phyloP scores from a whole-genome alignment of 2,329 filamentous ascomycete species.

The Penicillium capsulatum region DNA sequence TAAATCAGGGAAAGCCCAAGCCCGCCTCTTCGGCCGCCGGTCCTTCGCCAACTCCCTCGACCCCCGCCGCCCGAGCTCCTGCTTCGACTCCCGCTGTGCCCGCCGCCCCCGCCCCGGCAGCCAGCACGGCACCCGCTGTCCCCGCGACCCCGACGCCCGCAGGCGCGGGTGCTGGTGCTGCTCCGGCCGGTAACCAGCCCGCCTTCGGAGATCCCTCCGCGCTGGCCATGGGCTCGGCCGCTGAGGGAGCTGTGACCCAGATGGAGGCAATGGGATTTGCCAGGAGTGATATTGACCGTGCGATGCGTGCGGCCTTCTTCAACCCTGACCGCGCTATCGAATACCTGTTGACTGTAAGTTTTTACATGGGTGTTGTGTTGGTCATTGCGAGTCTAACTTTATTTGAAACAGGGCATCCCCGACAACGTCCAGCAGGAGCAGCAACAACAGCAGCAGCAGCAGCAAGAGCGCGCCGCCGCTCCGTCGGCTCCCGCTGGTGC shows the following conservation, averaged over 20 bases:
- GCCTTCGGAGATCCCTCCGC: slow-evolving; percentile 68
- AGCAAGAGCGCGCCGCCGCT: slow-evolving; percentile 38
- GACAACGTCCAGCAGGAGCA: slow-evolving; percentile 74
- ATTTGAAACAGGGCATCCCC: slow-evolving; percentile 69
- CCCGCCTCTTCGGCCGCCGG: slow-evolving; percentile 44
- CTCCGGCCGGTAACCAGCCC: slow-evolving; percentile 33
- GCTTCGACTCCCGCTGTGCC: slow-evolving; percentile 46
- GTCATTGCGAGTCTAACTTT: slow-evolving; percentile 34
- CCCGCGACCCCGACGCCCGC: slow-evolving; percentile 49
- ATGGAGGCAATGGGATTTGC: slow-evolving; percentile 99
- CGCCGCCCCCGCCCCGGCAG: slow-evolving; percentile 52
- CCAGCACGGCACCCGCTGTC: slow-evolving; percentile 39
- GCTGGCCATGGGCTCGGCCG: slow-evolving; percentile 79
- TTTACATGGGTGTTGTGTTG: background rate
- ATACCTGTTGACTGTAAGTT: slow-evolving; percentile 74
- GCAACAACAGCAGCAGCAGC: slow-evolving; percentile 57
- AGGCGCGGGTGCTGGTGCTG: slow-evolving; percentile 35
- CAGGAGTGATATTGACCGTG: slow-evolving; percentile 79
- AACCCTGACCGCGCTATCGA: slow-evolving; percentile 97
- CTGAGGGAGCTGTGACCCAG: slow-evolving; percentile 75
- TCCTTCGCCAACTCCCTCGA: slow-evolving; percentile 37
- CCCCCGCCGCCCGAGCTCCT: slow-evolving; percentile 35
- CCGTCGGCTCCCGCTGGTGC: slow-evolving; percentile 34
- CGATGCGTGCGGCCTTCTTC: slow-evolving; percentile 93
- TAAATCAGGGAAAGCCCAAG: slow-evolving; percentile 63